These are phyloP conservation scores for Calonectria multiphialidica DNA, from an alignment of 2,329 filamentous ascomycete species.

Conservation along the genomic window DNA sequence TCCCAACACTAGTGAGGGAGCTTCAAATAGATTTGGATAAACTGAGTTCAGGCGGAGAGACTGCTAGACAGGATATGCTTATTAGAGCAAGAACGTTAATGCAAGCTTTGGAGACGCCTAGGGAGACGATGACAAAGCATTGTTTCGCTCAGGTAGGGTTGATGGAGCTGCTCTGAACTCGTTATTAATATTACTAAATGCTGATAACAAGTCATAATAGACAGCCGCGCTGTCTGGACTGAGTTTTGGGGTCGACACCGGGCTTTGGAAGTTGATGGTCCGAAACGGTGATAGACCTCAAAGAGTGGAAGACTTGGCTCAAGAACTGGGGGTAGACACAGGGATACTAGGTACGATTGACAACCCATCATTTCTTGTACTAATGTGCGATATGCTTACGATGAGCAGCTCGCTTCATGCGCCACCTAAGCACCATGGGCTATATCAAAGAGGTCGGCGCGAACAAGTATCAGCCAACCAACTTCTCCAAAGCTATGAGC, in stretches of 20 bases:
- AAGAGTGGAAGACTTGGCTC: background rate
- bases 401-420: conserved; percentile 47
- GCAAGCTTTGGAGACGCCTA: background rate
- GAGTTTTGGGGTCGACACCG: background rate
- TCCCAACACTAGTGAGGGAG: too few relatives aligned
- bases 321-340: background rate
- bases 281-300: background rate
- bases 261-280: background rate
- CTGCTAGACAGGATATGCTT: too few relatives aligned
- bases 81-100: background rate
- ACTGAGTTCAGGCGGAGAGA: too few relatives aligned
- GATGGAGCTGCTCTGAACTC: background rate
- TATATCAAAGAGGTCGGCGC: conserved; percentile 50
- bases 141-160: background rate
- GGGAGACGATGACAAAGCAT: background rate
- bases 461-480: conserved; percentile 53
- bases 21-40: too few relatives aligned
- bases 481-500: conserved; percentile 51
- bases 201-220: background rate
- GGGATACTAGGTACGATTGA: background rate
- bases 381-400: too few relatives aligned
- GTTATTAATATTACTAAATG: too few relatives aligned
- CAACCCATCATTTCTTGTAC: too few relatives aligned
- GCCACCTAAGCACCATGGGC: conserved; percentile 54
- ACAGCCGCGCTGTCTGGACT: background rate